These are phyloP conservation scores for Knufia petricola DNA, from an alignment of 2,329 filamentous ascomycete species.

Conservation along the genomic window DNA sequence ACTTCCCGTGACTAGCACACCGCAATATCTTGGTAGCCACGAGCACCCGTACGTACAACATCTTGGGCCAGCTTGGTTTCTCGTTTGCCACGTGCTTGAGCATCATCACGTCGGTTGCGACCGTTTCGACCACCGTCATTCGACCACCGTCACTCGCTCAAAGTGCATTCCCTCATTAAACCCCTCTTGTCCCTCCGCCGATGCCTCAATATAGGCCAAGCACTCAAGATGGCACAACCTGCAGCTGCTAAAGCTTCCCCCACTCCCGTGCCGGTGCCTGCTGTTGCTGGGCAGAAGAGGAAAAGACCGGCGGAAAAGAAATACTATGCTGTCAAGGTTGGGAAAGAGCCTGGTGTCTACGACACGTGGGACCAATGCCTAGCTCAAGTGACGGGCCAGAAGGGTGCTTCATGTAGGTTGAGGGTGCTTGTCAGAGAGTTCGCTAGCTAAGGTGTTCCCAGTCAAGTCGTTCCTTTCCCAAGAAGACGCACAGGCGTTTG, in stretches of 20 bases:
- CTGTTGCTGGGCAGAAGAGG: slow-evolving; percentile 35
- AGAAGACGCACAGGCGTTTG: slow-evolving; percentile 70
- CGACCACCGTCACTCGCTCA: slow-evolving; percentile 2
- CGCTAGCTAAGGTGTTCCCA: slow-evolving; percentile 29
- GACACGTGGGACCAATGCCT: slow-evolving; percentile 54
- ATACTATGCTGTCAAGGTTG: slow-evolving; percentile 55
- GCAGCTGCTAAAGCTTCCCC: slow-evolving; percentile 1
- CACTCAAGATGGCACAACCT: slow-evolving; percentile 17
- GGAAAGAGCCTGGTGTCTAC: slow-evolving; percentile 54
- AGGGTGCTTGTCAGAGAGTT: not conserved
- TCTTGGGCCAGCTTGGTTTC: no score
- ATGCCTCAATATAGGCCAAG: not conserved
- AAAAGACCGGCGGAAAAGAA: slow-evolving; percentile 45
- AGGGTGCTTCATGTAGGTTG: slow-evolving; percentile 59
- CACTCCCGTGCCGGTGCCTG: slow-evolving; percentile 10
- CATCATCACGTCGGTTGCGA: no score
- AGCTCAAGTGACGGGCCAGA: slow-evolving; percentile 51
- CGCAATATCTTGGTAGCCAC: no score
- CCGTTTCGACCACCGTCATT: no score
- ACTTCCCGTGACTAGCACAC: no score
- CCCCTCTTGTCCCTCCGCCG: slow-evolving; percentile 1
- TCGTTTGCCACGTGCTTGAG: no score
- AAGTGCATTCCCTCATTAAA: slow-evolving; percentile 17
- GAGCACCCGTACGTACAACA: no score
- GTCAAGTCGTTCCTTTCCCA: slow-evolving; percentile 69